Conservation (phyloP, 1,139 yeast genomes). For the Diutina pseudorugosa region DNA sequence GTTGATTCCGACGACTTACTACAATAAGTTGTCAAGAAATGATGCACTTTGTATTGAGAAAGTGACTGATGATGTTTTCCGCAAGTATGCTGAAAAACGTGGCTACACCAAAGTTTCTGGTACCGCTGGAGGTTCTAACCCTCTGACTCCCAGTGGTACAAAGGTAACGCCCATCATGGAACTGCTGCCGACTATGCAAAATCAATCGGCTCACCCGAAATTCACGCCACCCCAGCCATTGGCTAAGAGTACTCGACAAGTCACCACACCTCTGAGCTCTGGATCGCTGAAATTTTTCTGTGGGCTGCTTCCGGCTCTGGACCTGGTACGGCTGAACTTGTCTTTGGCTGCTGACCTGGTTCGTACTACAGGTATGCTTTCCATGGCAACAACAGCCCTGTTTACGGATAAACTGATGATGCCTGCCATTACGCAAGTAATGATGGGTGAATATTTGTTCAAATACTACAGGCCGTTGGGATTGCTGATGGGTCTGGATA, state of each 20-base stretch:
- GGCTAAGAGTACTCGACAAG: background rate
- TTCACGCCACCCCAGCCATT: background rate
- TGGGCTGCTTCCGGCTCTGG: constrained; percentile 2
- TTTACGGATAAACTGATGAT: constrained; percentile 64
- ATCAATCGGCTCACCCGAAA: background rate
- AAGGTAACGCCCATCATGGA: background rate
- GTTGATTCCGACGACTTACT: constrained; percentile 52
- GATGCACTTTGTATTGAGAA: constrained; percentile 33
- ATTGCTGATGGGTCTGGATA: constrained; percentile 61
- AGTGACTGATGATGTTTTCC: constrained; percentile 32
- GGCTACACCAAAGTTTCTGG: constrained; percentile 20
- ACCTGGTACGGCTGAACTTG: background rate
- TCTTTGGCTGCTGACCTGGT: background rate
- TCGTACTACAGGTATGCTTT: constrained; percentile 11
- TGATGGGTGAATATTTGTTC: constrained; percentile 82
- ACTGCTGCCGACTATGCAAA: background rate
- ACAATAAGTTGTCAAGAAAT: constrained; percentile 39
- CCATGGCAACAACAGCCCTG: constrained; percentile 62
- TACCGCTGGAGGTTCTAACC: background rate
- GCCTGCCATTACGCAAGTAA: constrained; percentile 83
- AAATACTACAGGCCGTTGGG: constrained; percentile 78
- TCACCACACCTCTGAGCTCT: background rate
- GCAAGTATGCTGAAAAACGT: constrained; percentile 34
- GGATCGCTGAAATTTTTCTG: background rate
- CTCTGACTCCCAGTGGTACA: background rate